Base-by-base conservation (phyloP, 306 rosid genomes). In the Prinsepia uniflora region DNA sequence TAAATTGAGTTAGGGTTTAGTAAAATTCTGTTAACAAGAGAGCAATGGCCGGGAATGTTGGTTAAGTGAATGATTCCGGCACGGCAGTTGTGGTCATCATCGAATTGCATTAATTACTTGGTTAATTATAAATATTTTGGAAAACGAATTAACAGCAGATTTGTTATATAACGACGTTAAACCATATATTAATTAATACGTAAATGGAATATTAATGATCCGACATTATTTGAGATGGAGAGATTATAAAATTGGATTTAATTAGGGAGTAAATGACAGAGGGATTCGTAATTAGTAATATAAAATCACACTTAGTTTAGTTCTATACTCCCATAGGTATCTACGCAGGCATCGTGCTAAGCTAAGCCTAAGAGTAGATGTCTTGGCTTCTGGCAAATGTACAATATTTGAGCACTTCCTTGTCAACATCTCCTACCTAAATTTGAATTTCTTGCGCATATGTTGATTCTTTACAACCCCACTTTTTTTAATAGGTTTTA, bases 331-430 rank as follows among this genome's bases (percentile, higher is more conserved):
- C 1, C 2, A 24, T 24, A 24, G 67, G 45, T 15, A 13, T 45
- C 20, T 44, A 44, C 41, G 56, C 42, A 43, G 1, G 8, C 56
- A 39, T 63, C 50, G 68, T 63, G 68, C 49, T 18, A 63, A 24
- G 30, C 30, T 24, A 24, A 63, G 49, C 1, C 30, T 24, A 24
- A 63, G 49, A 10, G n/a, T n/a, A 40, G 52, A 30, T 5, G 45
- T 9, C 60, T 6, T 72, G 67, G 18, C 62, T 49, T 61, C 5
- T 72, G 76, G 48, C 15, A 72, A 62, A 20, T 20, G 54, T 73
- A 8, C 50, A 63, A 39, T 5, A 61, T 39, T 42, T 14, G 14
- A 47, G 43, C n/a, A 72, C 30, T 40, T 72, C 55, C 30, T 72
- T 20, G 70, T 14, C 52, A 63, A 40, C 7, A 5, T 61, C 70